These are phyloP conservation scores for Spergularia bocconei DNA, from an alignment of 148 eudicot genomes.

Conservation along the genomic window DNA sequence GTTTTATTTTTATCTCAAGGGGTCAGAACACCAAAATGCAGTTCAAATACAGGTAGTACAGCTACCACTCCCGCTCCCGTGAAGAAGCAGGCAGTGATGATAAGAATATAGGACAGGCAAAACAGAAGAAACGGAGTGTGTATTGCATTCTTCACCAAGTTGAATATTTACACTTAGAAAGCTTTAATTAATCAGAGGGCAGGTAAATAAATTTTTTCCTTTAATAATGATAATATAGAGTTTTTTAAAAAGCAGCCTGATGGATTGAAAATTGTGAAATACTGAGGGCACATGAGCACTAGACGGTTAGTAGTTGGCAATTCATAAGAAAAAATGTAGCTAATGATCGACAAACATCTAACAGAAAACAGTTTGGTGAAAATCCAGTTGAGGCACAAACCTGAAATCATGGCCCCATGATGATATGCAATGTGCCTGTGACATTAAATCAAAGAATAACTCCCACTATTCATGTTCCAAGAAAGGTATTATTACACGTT, in stretches of 20 bases:
- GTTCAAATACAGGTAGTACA: neutral
- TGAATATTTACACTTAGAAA: neutral
- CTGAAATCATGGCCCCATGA: constrained; percentile 98
- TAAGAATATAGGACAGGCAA: neutral
- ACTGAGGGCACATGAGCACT: neutral
- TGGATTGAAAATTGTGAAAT: neutral
- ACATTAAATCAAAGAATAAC: constrained; percentile 17
- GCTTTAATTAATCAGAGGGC: neutral
- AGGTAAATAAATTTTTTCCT: neutral
- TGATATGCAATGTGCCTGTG: constrained; percentile 95
- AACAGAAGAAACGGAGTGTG: neutral
- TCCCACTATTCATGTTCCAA: constrained; percentile 4
- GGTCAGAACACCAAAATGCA: neutral
- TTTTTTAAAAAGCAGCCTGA: neutral
- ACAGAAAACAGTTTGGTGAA: neutral
- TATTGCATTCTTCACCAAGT: neutral
- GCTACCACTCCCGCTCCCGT: neutral
- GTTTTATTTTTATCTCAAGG: neutral
- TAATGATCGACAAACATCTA: neutral
- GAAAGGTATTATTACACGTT: neutral
- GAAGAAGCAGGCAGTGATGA: neutral
- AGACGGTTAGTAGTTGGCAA: neutral
- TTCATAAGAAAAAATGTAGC: neutral
- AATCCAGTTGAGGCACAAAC: constrained; percentile 31
- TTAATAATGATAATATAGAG: constrained; percentile 2